Base-by-base conservation (phyloP, 176 grass and related monocot species). In the Pontederia paniculata region DNA sequence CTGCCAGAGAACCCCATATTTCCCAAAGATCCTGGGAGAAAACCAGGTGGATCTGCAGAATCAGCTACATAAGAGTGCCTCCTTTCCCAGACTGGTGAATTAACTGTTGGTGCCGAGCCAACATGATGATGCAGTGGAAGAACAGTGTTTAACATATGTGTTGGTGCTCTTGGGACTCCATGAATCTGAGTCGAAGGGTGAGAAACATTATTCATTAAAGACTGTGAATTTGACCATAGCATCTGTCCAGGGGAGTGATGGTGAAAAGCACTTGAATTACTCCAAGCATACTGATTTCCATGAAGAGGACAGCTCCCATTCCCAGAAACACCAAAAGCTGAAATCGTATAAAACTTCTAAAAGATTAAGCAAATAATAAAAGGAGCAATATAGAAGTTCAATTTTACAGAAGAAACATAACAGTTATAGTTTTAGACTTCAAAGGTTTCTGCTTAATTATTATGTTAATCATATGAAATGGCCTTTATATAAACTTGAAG, bases 31-130 rank as follows among this genome's bases (percentile, higher is more conserved):
- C 77, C 79, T 70, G 65, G 73, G 73, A 79, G 79, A 65, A 83
- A 88, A 80, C 49, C 63, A 58, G 56, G 65, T 13, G 65, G 57
- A 25, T 88, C 84, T 58, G 63, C 57, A 21, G 78, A 79, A 21
- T 79, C 84, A 13, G 72, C 72, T 48, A 60, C 48, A 73, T 88
- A 83, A 14, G 66, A 59, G 18, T 76, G 64, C 23, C 62, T 79
- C 21, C 72, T 88, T 41, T 88, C 80, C 80, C 83, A 84, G 76
- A 94, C 45, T 59, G 88, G 59, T 15, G 80, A 71, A 60, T 88
- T 84, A 65, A 83, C 60, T 52, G 82, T 63, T 60, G 84, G 89
- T 43, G 89, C 89, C 21, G 89, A 95, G 44, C 85, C 90, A 54
- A 86, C 85, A 64, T 85, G 89, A 63, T 83, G 78, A 44, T 77